These are phyloP conservation scores for Aspergillus haitiensis DNA, from an alignment of 495 filamentous ascomycete genomes.

Conservation along the genomic window DNA sequence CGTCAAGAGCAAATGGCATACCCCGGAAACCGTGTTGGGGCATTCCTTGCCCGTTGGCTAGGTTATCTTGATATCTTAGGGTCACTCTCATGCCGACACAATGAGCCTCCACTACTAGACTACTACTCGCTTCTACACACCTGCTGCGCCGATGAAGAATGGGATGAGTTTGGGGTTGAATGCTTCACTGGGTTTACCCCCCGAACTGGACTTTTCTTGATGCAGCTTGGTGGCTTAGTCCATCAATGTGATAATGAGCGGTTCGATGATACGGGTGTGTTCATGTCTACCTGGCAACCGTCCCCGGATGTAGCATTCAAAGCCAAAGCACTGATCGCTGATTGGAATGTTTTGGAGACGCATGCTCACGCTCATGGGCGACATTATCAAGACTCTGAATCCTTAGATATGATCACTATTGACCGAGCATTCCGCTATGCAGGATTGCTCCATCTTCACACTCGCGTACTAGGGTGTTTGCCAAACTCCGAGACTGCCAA, in stretches of 20 bases:
- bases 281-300: constrained; percentile 59
- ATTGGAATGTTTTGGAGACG: constrained; percentile 44
- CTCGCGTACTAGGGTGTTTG: constrained; percentile 65
- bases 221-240: constrained; percentile 71
- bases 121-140: constrained; percentile 58
- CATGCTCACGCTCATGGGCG: constrained; percentile 32
- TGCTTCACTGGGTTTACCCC: constrained; percentile 80
- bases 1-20: constrained; percentile 56
- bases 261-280: constrained; percentile 57
- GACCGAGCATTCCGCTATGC: constrained; percentile 82
- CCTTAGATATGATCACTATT: constrained; percentile 67
- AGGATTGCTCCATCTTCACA: constrained; percentile 73
- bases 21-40: constrained; percentile 64
- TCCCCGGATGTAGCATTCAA: constrained; percentile 50
- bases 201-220: constrained; percentile 67
- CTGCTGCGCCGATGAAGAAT: constrained; percentile 33
- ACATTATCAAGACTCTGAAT: constrained; percentile 39
- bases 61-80: constrained; percentile 83
- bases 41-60: constrained; percentile 84
- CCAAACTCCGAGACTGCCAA: constrained; percentile 59
- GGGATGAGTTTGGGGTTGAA: constrained; percentile 67
- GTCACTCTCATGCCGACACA: constrained; percentile 68
- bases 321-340: constrained; percentile 56
- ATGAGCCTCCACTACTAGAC: constrained; percentile 52
- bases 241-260: constrained; percentile 67